Percentiles rank a stretch among this genome's conserved stretches.
Conservation (phyloP, 768 basidiomycete species). For the Leccinellum albellum region DNA sequence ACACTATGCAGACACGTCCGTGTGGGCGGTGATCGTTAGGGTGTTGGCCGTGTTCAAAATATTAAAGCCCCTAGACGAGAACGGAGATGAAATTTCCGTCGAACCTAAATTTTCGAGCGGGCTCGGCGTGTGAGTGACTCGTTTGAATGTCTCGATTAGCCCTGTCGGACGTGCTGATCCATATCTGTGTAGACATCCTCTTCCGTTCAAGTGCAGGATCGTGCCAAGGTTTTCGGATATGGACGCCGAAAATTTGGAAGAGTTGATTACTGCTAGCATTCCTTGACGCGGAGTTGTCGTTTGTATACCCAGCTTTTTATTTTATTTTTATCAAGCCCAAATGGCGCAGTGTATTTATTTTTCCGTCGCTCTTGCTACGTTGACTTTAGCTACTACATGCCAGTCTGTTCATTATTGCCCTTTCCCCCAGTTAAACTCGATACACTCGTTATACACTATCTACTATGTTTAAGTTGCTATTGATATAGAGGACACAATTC, state of each 20-base stretch:
- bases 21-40: neutral
- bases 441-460: too few relatives aligned
- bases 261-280: neutral
- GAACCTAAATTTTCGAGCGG: neutral
- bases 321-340: too few relatives aligned
- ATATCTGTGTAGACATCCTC: neutral
- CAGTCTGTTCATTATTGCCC: too few relatives aligned
- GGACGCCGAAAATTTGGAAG: neutral
- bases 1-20: neutral
- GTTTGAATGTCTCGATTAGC: too few relatives aligned
- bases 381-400: too few relatives aligned
- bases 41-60: neutral
- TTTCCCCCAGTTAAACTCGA: too few relatives aligned
- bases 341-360: too few relatives aligned
- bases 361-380: too few relatives aligned
- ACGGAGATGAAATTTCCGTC: neutral
- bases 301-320: too few relatives aligned
- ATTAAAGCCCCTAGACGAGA: neutral
- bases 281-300: neutral
- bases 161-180: too few relatives aligned
- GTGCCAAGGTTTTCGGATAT: neutral
- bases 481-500: too few relatives aligned
- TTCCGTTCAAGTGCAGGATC: constrained; percentile 1
- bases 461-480: too few relatives aligned
- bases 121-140: neutral